A percentile compares a stretch with the other conserved stretches of the same genome.
These are phyloP conservation scores for Phialemoniopsis sp. DNA, from an alignment of 2,329 filamentous ascomycete genomes.

Conservation along the genomic window DNA sequence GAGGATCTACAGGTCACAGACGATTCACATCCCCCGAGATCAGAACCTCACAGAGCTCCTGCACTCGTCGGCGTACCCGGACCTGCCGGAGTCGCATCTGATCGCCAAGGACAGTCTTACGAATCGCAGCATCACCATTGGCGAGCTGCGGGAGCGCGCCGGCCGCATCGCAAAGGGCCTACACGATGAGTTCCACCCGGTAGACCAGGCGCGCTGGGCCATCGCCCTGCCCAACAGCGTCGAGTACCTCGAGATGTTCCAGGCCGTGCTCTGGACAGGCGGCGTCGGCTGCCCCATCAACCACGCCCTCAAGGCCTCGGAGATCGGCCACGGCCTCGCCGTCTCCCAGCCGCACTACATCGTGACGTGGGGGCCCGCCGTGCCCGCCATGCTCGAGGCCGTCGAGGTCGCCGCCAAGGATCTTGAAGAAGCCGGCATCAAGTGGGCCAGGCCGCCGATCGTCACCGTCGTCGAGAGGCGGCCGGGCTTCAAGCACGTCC, in stretches of 20 bases:
- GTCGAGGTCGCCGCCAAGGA: constrained; percentile 21
- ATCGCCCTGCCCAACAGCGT: constrained; percentile 40
- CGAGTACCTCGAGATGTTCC: constrained; percentile 36
- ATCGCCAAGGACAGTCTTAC: constrained; percentile 37
- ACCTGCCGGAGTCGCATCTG: constrained; percentile 34
- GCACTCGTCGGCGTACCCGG: constrained; percentile 24
- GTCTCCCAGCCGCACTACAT: constrained; percentile 35
- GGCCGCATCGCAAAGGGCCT: constrained; percentile 35
- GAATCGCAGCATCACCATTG: constrained; percentile 37
- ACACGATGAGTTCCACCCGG: constrained; percentile 20
- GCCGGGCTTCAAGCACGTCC: constrained; percentile 19
- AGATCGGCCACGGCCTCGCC: constrained; percentile 35
- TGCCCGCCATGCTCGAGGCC: constrained; percentile 23
- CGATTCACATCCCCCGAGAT: constrained; percentile 28
- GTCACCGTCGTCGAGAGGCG: constrained; percentile 24
- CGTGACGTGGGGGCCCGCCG: constrained; percentile 28
- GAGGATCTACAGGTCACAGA: constrained; percentile 24
- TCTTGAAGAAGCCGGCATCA: constrained; percentile 17
- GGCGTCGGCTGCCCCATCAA: constrained; percentile 33
- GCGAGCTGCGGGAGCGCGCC: constrained; percentile 32
- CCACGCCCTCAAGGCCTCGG: constrained; percentile 27
- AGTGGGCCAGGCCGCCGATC: constrained; percentile 26
- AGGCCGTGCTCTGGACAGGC: constrained; percentile 34
- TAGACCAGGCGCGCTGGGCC: constrained; percentile 32
- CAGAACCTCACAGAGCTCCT: constrained; percentile 39